Base-by-base conservation (phyloP, 495 filamentous ascomycete species). In the Aspergillus egyptiacus region DNA sequence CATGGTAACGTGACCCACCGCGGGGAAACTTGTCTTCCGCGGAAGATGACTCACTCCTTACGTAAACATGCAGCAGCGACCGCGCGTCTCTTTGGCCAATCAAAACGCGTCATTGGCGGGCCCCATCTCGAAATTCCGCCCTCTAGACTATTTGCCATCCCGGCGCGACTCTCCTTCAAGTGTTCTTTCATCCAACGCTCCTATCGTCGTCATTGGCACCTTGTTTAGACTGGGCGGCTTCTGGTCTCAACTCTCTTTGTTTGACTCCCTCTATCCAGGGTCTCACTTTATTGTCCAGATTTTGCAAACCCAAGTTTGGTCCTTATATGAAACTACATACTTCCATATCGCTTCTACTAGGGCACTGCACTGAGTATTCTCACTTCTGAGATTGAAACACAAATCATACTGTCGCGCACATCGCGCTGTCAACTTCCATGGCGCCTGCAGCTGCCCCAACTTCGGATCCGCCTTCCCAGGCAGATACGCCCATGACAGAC, bases 401-500 rank as follows among this genome's bases (percentile, higher is more conserved):
- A 28, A 35, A 7, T 11, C 8, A 27, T 31, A 4, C 13, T 15
- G 53, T 15, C 32, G 44, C 61, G 63, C 61, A 51, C n/a, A 32
- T 59, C 59, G 63, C 66, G 58, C 66, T 25, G 34, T 54, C 54
- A 15, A 59, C 51, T 50, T 53, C 50, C 17, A 89, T 89, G 85
- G 78, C 81, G 54, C 81, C 81, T 54, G 70, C 74, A 50, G 71
- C 71, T 48, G 63, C 64, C 47, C 73, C 67, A 59, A 75, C 58
- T 27, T 71, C 73, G 10, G 72, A 70, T 28, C 59, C 70, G 15
- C 71, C 72, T 13, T 76, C 72, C 27, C 72, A 75, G 50, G 70
- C 67, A 25, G 76, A 79, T 59, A 77, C 73, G 3, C 71, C 75
- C 0, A 79, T 77, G 72, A 75, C 70, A 8, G 86, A 89, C 63